Conservation (phyloP, 2,329 filamentous ascomycete species). For the Fusarium brevicatenulatum region DNA sequence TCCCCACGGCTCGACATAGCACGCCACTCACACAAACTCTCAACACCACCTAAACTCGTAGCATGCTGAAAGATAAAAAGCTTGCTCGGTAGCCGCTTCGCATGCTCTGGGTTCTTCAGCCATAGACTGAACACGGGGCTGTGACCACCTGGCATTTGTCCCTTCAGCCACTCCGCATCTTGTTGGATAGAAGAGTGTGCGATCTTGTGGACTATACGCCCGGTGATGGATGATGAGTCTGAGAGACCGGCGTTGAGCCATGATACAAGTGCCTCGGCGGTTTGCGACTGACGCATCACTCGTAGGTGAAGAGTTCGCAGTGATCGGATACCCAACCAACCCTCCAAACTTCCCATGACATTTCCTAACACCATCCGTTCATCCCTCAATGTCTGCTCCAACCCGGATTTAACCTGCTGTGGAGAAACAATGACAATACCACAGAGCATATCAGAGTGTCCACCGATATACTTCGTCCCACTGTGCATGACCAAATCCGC, state of each 20-base stretch:
- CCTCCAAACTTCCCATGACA: slow-evolving; percentile 88
- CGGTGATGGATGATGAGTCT: slow-evolving; percentile 54
- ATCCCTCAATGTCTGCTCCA: slow-evolving; percentile 67
- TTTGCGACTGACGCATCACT: slow-evolving; percentile 80
- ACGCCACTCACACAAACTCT: slow-evolving; percentile 93
- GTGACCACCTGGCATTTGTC: slow-evolving; percentile 91
- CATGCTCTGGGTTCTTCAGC: slow-evolving; percentile 68
- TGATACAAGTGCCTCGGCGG: slow-evolving; percentile 72
- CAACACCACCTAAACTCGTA: slow-evolving; percentile 82
- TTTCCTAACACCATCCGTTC: slow-evolving; percentile 81
- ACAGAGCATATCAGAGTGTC: slow-evolving; percentile 92
- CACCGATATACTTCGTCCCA: slow-evolving; percentile 95
- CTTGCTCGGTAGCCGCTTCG: slow-evolving; percentile 78
- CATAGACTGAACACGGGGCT: slow-evolving; percentile 86
- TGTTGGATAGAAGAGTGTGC: slow-evolving; percentile 72
- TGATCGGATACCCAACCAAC: slow-evolving; percentile 89
- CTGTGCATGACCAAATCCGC: slow-evolving; percentile 91
- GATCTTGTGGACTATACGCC: slow-evolving; percentile 14
- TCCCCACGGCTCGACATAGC: slow-evolving; percentile 82
- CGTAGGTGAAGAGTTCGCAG: slow-evolving; percentile 86
- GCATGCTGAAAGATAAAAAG: slow-evolving; percentile 90
- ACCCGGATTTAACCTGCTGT: slow-evolving; percentile 54
- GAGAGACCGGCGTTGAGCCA: slow-evolving; percentile 71
- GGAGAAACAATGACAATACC: slow-evolving; percentile 77
- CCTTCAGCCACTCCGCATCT: slow-evolving; percentile 76